Base-by-base conservation (phyloP, 148 eudicot genomes). In the Amaranthus palmeri region DNA sequence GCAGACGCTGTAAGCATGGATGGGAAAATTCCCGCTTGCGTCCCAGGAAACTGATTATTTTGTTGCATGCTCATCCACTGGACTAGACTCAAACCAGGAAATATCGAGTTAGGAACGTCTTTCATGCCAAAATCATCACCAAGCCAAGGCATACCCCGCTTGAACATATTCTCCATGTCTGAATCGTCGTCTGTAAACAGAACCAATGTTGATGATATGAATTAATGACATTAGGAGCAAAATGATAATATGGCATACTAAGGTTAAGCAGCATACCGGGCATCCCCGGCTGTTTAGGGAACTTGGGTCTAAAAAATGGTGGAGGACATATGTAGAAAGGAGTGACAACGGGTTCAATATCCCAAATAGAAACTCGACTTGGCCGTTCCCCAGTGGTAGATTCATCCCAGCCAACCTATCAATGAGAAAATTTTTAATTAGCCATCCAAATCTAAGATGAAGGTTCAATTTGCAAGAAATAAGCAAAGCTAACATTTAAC, bases 51-150 rank as follows among this genome's bases (percentile, higher is more conserved):
- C 72, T 86, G 97, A 64, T 88, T 78, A 83, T 87, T 87, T 72
- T 91, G 98, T 69, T 93, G 98, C 97, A 93, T 93, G 83, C 82
- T 89, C 98, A 93, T 93, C 98, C 98, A 93, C 77, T 93, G 98
- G 17, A 87, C 98, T 49, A 93, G 81, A 77, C 91, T 91, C 81
- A 93, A 73, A 49, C 98, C 98, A 15, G 98, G 98, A 65, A 91
- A 85, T 45, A 91, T 79, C 4, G 98, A 89, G 84, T 82, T 88
- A 9, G 97, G 79, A 73, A 87, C 82, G 75, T 95, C 98, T 80
- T 89, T 95, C 75, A 86, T 79, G 62, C 92, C 90, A 65, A 85
- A 83, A 44, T 91, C 92, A 74, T 93, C 90, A 36, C 86, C 96
- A 60, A 89, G 82, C 97, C 97, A 93, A 46, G 98, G 96, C 97